Evolutionary conservation across 2,329 filamentous ascomycete species (phyloP).

Genomic region (Alternaria consortialis): DNA sequence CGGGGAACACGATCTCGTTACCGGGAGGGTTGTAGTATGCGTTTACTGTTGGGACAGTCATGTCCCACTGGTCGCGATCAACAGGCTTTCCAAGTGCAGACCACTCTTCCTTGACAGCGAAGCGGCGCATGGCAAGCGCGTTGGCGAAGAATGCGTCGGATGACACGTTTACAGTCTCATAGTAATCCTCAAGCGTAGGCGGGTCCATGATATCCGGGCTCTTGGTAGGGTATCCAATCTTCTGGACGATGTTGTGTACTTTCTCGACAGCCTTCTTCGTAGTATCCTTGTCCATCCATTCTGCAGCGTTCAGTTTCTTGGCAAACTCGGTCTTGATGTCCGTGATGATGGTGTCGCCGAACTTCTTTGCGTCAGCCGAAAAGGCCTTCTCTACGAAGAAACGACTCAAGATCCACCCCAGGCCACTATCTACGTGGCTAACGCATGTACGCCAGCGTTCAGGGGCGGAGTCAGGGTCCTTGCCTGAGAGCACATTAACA

Average conservation of each 20-base stretch:
- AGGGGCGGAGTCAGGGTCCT: constrained; percentile 67
- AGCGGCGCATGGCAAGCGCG: constrained; percentile 60
- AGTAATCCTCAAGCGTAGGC: constrained; percentile 64
- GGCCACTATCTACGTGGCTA: constrained; percentile 62
- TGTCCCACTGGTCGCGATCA: constrained; percentile 67
- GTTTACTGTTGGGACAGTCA: constrained; percentile 67
- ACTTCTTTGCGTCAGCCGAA: constrained; percentile 69
- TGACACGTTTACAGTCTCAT: constrained; percentile 62
- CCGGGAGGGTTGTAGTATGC: constrained; percentile 71
- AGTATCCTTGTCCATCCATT: constrained; percentile 72
- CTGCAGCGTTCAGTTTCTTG: constrained; percentile 65
- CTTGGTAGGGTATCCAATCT: constrained; percentile 72
- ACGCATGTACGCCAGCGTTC: constrained; percentile 75
- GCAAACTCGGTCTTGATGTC: constrained; percentile 75
- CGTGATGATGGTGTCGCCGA: constrained; percentile 74
- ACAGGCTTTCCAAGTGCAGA: constrained; percentile 67
- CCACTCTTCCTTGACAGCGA: constrained; percentile 63
- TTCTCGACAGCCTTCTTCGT: constrained; percentile 69
- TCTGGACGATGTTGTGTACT: constrained; percentile 72
- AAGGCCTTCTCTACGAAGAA: constrained; percentile 77
- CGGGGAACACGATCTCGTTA: constrained; percentile 76
- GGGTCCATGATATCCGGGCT: constrained; percentile 70
- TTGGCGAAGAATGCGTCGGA: constrained; percentile 67
- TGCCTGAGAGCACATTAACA: constrained; percentile 67
- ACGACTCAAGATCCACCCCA: constrained; percentile 74